Base-by-base conservation (phyloP, 257 asterid genomes). In the Solanum pimpinellifolium region DNA sequence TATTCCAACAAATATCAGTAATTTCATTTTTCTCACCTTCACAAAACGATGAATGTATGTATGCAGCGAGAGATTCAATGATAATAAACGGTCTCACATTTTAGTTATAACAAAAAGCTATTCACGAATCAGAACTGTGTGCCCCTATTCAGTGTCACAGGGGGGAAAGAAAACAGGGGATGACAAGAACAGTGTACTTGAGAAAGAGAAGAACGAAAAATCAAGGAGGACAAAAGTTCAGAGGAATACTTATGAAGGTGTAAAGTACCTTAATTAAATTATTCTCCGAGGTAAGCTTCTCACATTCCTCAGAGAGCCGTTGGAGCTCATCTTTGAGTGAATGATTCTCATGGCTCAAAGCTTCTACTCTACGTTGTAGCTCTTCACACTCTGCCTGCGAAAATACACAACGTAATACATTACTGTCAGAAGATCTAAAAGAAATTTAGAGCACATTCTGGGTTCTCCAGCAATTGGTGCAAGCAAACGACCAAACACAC, bases 311-410 rank as follows among this genome's bases (percentile, higher is more conserved):
- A 4, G 98, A 93, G 59, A 95, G 93, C 95, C 93, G 91, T 81
- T 91, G 93, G 83, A 95, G 83, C 89, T 95, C 98, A 9, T 93
- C 95, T 88, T 95, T 92, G 66, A 95, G 92, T 5, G 92, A 75
- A 72, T 90, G 92, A 84, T 95, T 95, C 93, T 94, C 98, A 66
- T n/a, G 88, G 88, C 44, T 94, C 91, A 95, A 86, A 25, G 91
- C 82, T 90, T 93, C 98, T 84, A 95, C 98, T 88, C 91, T 92
- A 39, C 88, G 93, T 83, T 95, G 98, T 80, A 95, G 92, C 92
- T 94, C 97, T 90, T 95, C 98, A 84, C 97, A 94, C 92, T 94
- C 98, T 4, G 96, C 98, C 98, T 95, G 92, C 56, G 13, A 88
- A 69, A 85, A 68, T 14, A 83, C 29, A 87, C 37, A 87, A 56